Evolutionary conservation across 1,284 basidiomycete genomes (phyloP).

Genomic region (Exobasidium rhododendri): DNA sequence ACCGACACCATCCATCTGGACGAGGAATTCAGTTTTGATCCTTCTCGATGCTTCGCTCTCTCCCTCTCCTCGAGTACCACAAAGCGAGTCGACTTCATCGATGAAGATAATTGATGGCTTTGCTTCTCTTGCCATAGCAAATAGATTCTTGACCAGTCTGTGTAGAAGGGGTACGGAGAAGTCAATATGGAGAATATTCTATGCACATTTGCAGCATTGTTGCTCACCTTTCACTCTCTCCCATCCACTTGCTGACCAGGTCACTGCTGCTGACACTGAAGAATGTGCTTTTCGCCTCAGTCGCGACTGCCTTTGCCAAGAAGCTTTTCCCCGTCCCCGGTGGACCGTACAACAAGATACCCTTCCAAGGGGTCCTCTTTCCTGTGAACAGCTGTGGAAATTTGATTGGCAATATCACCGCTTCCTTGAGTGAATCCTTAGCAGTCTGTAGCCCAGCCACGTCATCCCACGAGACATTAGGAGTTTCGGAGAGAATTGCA

Average conservation of each 20-base stretch:
- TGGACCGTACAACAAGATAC: constrained; percentile 88
- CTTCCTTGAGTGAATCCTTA: constrained; percentile 94
- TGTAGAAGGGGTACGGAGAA: neutral
- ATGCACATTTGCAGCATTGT: neutral
- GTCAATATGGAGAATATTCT: no score
- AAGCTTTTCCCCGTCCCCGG: constrained; percentile 63
- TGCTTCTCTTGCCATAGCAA: constrained; percentile 90
- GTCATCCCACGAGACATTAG: constrained; percentile 96
- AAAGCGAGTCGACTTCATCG: constrained; percentile 95
- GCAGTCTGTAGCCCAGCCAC: constrained; percentile 91
- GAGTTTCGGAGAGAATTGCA: constrained; percentile 89
- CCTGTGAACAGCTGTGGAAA: constrained; percentile 98
- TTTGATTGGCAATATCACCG: constrained; percentile 97
- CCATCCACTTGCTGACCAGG: constrained; percentile 98
- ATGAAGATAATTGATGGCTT: constrained; percentile 99
- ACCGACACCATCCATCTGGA: constrained; percentile 96
- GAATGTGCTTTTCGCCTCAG: constrained; percentile 95
- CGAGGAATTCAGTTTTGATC: constrained; percentile 97
- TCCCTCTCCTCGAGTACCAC: constrained; percentile 88
- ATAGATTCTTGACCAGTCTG: constrained; percentile 88
- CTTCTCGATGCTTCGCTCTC: constrained; percentile 92
- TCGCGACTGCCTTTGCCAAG: constrained; percentile 95
- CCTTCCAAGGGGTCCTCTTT: constrained; percentile 70
- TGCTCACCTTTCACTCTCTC: constrained; percentile 73
- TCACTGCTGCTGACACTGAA: constrained; percentile 94